These are phyloP conservation scores for Haplosporangium sp. DNA, from an alignment of 371 early-diverging fungal genomes.

Conservation along the genomic window DNA sequence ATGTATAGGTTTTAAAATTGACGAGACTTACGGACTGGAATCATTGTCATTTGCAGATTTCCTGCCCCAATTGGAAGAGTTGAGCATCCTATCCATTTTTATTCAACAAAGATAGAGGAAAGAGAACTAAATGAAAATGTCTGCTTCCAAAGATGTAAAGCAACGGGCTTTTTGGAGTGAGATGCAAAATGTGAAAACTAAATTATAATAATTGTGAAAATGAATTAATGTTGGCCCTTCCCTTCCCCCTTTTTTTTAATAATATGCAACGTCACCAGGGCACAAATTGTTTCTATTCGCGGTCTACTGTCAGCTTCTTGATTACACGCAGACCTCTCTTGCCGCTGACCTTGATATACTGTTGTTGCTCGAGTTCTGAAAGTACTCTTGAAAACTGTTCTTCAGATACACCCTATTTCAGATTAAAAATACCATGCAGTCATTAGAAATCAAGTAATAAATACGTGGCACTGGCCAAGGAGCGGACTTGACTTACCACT, in stretches of 20 bases:
- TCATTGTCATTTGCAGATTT: constrained; percentile 35
- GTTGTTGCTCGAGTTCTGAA: constrained; percentile 52
- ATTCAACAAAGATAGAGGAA: not conserved
- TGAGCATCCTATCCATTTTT: constrained; percentile 27
- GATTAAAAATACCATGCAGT: not conserved
- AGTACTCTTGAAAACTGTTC: constrained; percentile 48
- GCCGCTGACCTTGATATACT: constrained; percentile 50
- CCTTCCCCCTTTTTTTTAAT: not conserved
- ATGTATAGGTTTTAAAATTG: not conserved
- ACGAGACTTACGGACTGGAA: constrained; percentile 26
- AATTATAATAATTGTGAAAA: too few species aligned
- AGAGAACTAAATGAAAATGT: not conserved
- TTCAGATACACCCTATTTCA: constrained; percentile 33
- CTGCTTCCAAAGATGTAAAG: too few species aligned
- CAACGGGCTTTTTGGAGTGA: too few species aligned
- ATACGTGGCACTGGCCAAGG: too few species aligned
- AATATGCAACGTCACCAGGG: not conserved
- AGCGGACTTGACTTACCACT: constrained; percentile 56
- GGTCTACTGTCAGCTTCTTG: constrained; percentile 44
- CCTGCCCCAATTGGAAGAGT: constrained; percentile 37
- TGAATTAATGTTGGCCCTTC: too few species aligned
- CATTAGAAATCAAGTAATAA: not conserved
- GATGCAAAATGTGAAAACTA: too few species aligned
- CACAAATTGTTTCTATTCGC: constrained; percentile 13
- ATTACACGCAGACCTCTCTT: constrained; percentile 47